These are phyloP conservation scores for Cladosporium sphaerospermum DNA, from an alignment of 2,329 filamentous ascomycete species.

Conservation along the genomic window DNA sequence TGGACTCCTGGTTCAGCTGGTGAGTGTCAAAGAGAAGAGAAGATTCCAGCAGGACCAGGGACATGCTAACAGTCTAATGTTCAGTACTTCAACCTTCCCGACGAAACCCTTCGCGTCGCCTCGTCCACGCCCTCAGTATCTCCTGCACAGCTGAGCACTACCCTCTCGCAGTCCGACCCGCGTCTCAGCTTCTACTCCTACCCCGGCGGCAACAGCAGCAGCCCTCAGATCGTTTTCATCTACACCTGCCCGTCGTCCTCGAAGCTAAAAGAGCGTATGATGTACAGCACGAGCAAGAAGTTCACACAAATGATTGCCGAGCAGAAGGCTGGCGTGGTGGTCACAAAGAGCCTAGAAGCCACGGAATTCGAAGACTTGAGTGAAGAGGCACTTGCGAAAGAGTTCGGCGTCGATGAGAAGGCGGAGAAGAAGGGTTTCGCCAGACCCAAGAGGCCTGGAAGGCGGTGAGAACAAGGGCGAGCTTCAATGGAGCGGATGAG, in stretches of 20 bases:
- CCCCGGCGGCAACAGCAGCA: slow-evolving; percentile 44
- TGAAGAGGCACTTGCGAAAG: slow-evolving; percentile 56
- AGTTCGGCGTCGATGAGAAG: slow-evolving; percentile 50
- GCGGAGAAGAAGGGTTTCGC: slow-evolving; percentile 58
- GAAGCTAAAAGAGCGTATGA: slow-evolving; percentile 78
- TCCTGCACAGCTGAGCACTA: slow-evolving; percentile 50
- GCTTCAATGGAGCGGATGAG: neutral
- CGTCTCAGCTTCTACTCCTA: slow-evolving; percentile 74
- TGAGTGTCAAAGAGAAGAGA: slow-evolving; percentile 35
- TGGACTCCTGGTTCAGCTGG: slow-evolving; percentile 55
- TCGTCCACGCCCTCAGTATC: slow-evolving; percentile 47
- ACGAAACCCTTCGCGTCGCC: slow-evolving; percentile 64
- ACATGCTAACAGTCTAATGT: neutral
- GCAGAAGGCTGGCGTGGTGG: slow-evolving; percentile 56
- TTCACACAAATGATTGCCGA: slow-evolving; percentile 59
- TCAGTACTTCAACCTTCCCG: slow-evolving; percentile 65
- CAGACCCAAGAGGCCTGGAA: slow-evolving; percentile 72
- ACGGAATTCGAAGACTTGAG: slow-evolving; percentile 64
- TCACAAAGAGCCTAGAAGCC: slow-evolving; percentile 64
- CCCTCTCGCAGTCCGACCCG: slow-evolving; percentile 59
- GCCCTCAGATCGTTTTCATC: slow-evolving; percentile 63
- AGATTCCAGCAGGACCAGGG: neutral
- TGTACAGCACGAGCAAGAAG: slow-evolving; percentile 60
- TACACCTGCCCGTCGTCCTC: slow-evolving; percentile 69
- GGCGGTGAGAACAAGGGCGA: slow-evolving; percentile 34